These are phyloP conservation scores for Phytophthora fragariaefolia DNA, from an alignment of 352 stramenopile genomes.

Conservation along the genomic window DNA sequence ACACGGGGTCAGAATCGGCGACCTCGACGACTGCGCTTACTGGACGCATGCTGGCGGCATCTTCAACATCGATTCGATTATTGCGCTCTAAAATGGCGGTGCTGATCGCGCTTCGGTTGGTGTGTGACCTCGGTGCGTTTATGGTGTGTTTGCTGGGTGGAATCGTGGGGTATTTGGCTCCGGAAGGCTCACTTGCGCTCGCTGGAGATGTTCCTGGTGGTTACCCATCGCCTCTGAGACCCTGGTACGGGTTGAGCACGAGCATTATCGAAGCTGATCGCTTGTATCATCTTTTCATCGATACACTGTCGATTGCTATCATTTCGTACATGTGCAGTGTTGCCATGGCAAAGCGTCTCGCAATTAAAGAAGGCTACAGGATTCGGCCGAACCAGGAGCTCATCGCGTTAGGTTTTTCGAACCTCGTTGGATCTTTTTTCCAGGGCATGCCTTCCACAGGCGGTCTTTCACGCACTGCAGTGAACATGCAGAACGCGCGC, in stretches of 20 bases:
- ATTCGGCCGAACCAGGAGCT: conserved; percentile 91
- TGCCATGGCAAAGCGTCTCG: conserved; percentile 89
- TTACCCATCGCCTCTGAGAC: conserved; percentile 54
- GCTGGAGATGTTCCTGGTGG: conserved; percentile 84
- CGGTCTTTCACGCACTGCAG: conserved; percentile 90
- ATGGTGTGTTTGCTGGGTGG: conserved; percentile 86
- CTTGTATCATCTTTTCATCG: conserved; percentile 65
- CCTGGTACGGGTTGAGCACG: conserved; percentile 52
- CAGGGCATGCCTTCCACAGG: conserved; percentile 90
- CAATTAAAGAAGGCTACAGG: conserved; percentile 80
- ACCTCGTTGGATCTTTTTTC: conserved; percentile 90
- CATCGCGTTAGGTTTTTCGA: conserved; percentile 91
- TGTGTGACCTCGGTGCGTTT: conserved; percentile 71
- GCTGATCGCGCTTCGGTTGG: conserved; percentile 48
- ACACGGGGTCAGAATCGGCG: conserved; percentile 46
- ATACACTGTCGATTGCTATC: conserved; percentile 83
- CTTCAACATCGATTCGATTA: conserved; percentile 36
- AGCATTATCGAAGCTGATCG: conserved; percentile 58
- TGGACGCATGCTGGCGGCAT: conserved; percentile 39
- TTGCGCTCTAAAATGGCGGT: conserved; percentile 40
- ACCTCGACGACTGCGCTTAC: conserved; percentile 61
- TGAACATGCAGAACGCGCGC: conserved; percentile 91
- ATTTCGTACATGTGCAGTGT: conserved; percentile 95
- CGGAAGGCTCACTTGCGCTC: conserved; percentile 71
- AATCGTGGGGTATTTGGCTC: conserved; percentile 58